Percentiles rank a stretch among this genome's conserved stretches.
Conservation (phyloP, 2,329 filamentous ascomycete species). For the Xylariaceae sp. region DNA sequence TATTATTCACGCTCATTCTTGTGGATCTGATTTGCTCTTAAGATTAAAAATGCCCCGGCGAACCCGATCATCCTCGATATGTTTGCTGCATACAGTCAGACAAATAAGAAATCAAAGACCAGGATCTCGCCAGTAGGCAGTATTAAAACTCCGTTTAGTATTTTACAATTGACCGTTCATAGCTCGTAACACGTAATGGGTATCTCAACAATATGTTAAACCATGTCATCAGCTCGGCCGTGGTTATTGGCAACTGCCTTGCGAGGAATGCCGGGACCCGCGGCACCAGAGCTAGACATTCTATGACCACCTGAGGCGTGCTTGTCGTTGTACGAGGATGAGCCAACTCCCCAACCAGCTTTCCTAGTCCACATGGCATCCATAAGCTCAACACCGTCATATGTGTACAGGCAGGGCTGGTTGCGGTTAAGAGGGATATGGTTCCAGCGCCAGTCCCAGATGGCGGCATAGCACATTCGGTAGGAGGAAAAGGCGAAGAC, state of each 20-base stretch:
- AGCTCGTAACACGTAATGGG: neutral
- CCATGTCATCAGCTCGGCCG: conserved; percentile 37
- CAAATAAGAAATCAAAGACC: neutral
- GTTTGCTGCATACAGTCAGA: neutral
- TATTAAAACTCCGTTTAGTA: too few species aligned
- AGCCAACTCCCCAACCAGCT: conserved; percentile 63
- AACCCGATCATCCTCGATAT: neutral
- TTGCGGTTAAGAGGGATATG: conserved; percentile 69
- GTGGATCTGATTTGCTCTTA: too few species aligned
- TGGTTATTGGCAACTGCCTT: conserved; percentile 34
- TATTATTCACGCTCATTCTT: too few species aligned
- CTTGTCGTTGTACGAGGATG: conserved; percentile 44
- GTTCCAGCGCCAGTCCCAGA: conserved; percentile 72
- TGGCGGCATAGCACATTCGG: conserved; percentile 69
- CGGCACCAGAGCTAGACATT: conserved; percentile 1
- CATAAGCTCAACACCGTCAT: conserved; percentile 54
- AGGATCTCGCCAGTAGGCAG: too few species aligned
- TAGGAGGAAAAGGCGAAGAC: conserved; percentile 70
- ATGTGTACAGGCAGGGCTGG: conserved; percentile 59
- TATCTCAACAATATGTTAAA: too few species aligned
- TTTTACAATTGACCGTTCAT: too few species aligned
- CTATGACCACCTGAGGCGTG: conserved; percentile 22
- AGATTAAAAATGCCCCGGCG: neutral
- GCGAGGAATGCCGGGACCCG: conserved; percentile 25
- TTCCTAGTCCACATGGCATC: conserved; percentile 64